phyloP scores from a whole-genome alignment of 768 basidiomycete genomes.

The Cystofilobasidium bisporidii region DNA sequence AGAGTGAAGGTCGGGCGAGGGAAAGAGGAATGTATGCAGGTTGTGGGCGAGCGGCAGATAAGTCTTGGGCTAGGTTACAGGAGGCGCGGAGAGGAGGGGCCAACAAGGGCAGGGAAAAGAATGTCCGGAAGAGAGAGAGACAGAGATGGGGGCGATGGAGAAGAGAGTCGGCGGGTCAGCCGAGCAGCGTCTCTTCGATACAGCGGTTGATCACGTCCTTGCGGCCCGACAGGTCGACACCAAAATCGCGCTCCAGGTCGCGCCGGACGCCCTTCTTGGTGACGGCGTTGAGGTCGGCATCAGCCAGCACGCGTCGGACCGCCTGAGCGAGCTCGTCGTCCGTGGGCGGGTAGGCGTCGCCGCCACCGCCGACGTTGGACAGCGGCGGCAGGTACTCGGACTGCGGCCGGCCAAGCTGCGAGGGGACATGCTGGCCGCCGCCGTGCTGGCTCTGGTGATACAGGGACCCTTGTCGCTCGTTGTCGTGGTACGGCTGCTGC shows the following conservation, averaged over 20 bases:
- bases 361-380: not conserved
- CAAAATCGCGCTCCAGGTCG: constrained; percentile 67
- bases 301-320: constrained; percentile 48
- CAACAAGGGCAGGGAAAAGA: not conserved
- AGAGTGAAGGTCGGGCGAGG: not conserved
- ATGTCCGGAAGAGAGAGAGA: not conserved
- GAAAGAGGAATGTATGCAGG: not conserved
- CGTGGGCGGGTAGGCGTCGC: constrained; percentile 43
- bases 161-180: not conserved
- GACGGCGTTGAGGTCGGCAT: constrained; percentile 75
- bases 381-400: constrained; percentile 13
- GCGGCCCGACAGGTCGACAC: constrained; percentile 57
- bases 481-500: constrained; percentile 4
- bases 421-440: not conserved
- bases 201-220: constrained; percentile 40
- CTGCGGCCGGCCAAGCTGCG: constrained; percentile 8
- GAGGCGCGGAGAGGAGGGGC: too few relatives aligned
- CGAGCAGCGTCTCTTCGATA: constrained; percentile 33
- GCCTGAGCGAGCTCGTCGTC: constrained; percentile 62
- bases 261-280: constrained; percentile 86
- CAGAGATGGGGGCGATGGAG: too few relatives aligned
- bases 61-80: not conserved
- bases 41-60: not conserved
- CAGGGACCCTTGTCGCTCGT: constrained; percentile 14
- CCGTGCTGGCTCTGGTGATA: constrained; percentile 2